These are phyloP conservation scores for Pinus albicaulis DNA, from an alignment of 75 land plant species.

Conservation along the genomic window DNA sequence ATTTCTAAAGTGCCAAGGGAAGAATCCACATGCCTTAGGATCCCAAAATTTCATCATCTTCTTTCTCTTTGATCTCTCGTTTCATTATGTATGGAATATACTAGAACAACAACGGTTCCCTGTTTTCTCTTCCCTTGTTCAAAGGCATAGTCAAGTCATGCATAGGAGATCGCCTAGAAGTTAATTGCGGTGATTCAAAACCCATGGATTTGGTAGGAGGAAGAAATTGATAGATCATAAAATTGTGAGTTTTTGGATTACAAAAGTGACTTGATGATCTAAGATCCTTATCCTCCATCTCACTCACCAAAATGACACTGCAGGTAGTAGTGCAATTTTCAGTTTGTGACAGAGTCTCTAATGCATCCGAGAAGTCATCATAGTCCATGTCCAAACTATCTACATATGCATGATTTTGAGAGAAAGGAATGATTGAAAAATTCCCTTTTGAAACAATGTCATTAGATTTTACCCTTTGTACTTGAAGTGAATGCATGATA, in stretches of 20 bases:
- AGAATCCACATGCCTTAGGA: conserved; percentile 45
- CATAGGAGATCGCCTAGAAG: conserved; percentile 20
- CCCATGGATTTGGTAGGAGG: conserved; percentile 86
- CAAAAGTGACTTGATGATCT: conserved; percentile 12
- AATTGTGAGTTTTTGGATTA: conserved; percentile 54
- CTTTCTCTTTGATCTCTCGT: conserved; percentile 20
- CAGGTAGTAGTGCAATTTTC: conserved; percentile 36
- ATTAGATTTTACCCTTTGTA: too few relatives aligned
- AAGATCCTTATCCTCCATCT: conserved; percentile 17
- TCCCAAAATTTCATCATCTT: conserved; percentile 9
- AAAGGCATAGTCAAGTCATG: conserved; percentile 16
- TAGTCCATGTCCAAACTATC: conserved; percentile 13
- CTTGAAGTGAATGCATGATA: too few relatives aligned
- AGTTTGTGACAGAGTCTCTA: conserved; percentile 36
- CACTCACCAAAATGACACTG: conserved; percentile 44
- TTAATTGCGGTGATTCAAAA: conserved; percentile 44
- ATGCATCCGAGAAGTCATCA: conserved; percentile 56
- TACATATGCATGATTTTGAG: background rate
- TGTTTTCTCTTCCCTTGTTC: conserved; percentile 9
- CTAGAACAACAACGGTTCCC: conserved; percentile 15
- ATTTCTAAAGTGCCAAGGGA: conserved; percentile 35
- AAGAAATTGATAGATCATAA: conserved; percentile 76
- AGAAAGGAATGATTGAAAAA: background rate
- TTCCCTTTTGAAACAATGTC: background rate
- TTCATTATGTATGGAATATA: conserved; percentile 6